A percentile compares a stretch with the other conserved stretches of the same genome.
Conservation (phyloP, 306 rosid genomes). For the Dicorynia guianensis region DNA sequence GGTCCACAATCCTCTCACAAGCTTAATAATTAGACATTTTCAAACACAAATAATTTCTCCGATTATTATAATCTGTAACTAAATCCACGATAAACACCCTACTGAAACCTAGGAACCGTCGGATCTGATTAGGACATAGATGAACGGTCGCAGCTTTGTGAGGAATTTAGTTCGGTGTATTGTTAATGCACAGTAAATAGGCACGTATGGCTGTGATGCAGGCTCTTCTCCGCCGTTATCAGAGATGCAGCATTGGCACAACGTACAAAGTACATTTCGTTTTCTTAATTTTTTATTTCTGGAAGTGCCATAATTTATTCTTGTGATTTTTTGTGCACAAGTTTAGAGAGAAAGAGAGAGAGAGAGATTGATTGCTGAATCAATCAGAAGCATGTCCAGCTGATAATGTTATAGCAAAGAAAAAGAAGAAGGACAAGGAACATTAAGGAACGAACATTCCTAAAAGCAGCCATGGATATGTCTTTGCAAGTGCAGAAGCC, state of each 20-base stretch:
- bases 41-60: neutral
- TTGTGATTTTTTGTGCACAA: conserved; percentile 18
- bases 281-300: neutral
- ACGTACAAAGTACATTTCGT: neutral
- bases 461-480: conserved; percentile 49
- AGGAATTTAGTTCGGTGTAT: neutral
- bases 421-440: conserved; percentile 9
- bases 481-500: conserved; percentile 56
- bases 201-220: conserved; percentile 41
- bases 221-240: conserved; percentile 19
- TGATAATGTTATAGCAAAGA: conserved; percentile 18
- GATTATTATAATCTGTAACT: too few relatives aligned
- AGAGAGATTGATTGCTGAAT: conserved; percentile 36
- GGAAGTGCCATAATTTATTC: neutral
- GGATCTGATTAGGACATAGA: neutral
- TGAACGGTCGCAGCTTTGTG: neutral
- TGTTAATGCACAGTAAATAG: neutral
- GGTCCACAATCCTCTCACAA: conserved; percentile 1
- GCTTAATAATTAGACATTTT: neutral
- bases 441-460: conserved; percentile 1
- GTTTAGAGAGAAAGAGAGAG: conserved; percentile 33
- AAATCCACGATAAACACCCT: conserved; percentile 3
- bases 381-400: conserved; percentile 21
- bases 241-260: conserved; percentile 4
- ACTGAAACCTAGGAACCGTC: conserved; percentile 30